Base-by-base conservation (phyloP, 164 flowering plant genomes). In the Berberis thunbergii region DNA sequence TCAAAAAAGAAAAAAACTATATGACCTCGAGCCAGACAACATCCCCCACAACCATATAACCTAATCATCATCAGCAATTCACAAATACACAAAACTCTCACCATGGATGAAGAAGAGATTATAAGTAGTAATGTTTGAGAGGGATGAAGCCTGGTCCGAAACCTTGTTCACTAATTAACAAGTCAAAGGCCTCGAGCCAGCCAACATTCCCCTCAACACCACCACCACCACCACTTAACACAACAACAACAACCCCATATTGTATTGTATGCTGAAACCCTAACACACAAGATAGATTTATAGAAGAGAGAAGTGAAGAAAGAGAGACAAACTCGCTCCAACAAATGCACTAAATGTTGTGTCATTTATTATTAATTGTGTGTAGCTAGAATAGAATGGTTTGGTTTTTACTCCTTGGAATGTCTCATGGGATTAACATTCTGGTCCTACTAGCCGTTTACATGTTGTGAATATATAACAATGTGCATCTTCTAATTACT, bases 1-100 rank as follows among this genome's bases (percentile, higher is more conserved):
- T 26, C 26, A 46, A 41, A 39, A 38, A 2, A 44, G 64, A 43
- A 39, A 53, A 11, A 52, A 41, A 3, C 58, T 66, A 66, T 13
- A 59, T 66, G 69, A 66, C 69, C 41, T 66, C 69, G 69, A 61
- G 59, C 62, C 69, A 66, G 69, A 61, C 69, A 57, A 57, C 69
- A 66, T 66, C 59, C 69, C 69, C 50, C 69, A 38, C 57, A 59
- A 44, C 63, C 41, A 38, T n/a, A 64, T 41, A 57, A 39, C 60
- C 43, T 57, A 1, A 57, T 7, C 9, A 26, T n/a, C 40, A 26
- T 3, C 4, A 26, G 6, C 41, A 7, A 56, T 8, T 6, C 43
- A 6, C 12, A 57, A 3, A 0, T 38, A 42, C 53, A 41, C 56
- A 50, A 12, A 6, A 40, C 42, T 43, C 44, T 5, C 11, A 57